These are phyloP conservation scores for Leptographium wingfieldii DNA, from an alignment of 2,329 filamentous ascomycete species.

Conservation along the genomic window DNA sequence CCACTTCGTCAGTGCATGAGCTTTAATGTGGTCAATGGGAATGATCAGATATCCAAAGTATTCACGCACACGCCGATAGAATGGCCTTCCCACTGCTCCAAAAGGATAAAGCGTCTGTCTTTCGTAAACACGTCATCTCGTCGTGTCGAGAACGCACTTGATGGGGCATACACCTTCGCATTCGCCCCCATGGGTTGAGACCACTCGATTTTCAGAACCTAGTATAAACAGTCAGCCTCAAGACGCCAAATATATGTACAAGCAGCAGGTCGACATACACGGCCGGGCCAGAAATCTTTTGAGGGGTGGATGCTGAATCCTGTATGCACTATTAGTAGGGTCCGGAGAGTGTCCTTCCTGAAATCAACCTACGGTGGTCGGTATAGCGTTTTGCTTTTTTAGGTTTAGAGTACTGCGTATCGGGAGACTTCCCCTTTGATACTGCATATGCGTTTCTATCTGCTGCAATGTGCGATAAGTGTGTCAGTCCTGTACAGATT, in stretches of 20 bases:
- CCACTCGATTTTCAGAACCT: slow-evolving; percentile 46
- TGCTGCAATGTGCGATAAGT: background rate
- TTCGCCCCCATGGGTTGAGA: slow-evolving; percentile 32
- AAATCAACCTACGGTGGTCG: too few relatives aligned
- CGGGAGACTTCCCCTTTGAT: too few relatives aligned
- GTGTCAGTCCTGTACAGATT: too few relatives aligned
- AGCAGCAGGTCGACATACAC: background rate
- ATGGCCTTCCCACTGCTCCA: slow-evolving; percentile 34
- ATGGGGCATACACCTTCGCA: background rate
- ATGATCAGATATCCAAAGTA: too few relatives aligned
- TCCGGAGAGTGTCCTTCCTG: background rate
- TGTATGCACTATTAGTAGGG: background rate
- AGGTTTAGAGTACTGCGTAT: background rate
- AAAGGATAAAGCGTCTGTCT: slow-evolving; percentile 35
- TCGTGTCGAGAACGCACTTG: background rate
- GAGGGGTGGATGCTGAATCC: background rate
- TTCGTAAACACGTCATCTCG: slow-evolving; percentile 9
- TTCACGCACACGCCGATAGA: slow-evolving; percentile 41
- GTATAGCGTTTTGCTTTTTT: background rate
- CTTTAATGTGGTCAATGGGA: too few relatives aligned
- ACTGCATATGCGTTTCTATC: background rate
- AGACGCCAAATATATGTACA: background rate
- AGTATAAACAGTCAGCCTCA: background rate
- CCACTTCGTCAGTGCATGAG: background rate
- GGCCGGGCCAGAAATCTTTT: background rate